A percentile compares a stretch with the other conserved stretches of the same genome.
Conservation (phyloP, 2,329 filamentous ascomycete species). For the Corniculantispora saksenae region DNA sequence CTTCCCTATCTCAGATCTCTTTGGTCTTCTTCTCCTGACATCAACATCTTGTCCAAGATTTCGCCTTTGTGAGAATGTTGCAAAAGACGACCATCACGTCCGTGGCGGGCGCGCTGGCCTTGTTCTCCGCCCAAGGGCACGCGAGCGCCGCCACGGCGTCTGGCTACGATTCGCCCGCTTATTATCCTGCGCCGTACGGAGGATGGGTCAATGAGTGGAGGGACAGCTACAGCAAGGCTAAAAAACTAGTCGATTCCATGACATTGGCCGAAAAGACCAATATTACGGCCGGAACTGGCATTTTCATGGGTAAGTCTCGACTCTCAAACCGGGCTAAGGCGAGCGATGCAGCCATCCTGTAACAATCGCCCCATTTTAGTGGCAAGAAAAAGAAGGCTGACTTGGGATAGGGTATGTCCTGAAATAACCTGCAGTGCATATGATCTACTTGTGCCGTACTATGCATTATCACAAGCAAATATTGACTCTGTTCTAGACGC, state of each 20-base stretch:
- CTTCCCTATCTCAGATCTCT: background rate
- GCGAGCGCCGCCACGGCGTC: constrained; percentile 2
- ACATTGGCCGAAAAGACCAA: constrained; percentile 81
- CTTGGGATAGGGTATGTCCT: constrained; percentile 3
- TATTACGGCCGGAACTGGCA: constrained; percentile 69
- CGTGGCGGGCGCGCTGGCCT: background rate
- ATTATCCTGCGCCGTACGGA: constrained; percentile 72
- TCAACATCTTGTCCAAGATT: background rate
- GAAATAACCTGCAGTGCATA: background rate
- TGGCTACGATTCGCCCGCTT: constrained; percentile 49
- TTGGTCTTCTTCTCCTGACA: background rate
- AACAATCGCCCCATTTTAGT: background rate
- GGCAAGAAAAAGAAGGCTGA: background rate
- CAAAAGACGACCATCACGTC: background rate
- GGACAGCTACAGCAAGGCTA: constrained; percentile 69
- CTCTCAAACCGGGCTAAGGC: background rate
- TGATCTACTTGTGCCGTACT: too few relatives aligned
- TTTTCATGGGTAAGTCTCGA: constrained; percentile 61
- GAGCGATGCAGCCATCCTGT: background rate
- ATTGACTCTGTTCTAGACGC: constrained; percentile 40
- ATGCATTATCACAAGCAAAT: background rate
- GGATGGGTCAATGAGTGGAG: constrained; percentile 71
- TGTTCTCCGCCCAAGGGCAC: background rate
- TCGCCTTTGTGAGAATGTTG: background rate
- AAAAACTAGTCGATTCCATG: constrained; percentile 69